A percentile compares a stretch with the other conserved stretches of the same genome.
These are phyloP conservation scores for Acanthamoeba castellanii DNA, from an alignment of 208 protist genomes.

Conservation along the genomic window DNA sequence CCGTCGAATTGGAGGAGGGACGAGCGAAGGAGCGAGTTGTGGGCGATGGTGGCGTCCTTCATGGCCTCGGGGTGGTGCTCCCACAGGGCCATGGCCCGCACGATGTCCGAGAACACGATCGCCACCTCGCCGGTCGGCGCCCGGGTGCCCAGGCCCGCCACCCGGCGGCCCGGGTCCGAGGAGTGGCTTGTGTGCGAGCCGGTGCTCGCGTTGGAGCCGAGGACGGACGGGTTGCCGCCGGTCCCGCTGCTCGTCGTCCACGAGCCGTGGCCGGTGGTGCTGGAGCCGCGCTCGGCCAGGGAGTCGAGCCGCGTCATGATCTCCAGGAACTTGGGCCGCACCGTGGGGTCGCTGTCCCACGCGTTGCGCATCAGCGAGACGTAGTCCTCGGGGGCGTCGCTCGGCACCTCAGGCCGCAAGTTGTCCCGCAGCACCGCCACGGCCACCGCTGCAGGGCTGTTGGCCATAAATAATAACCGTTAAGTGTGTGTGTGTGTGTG, in stretches of 20 bases:
- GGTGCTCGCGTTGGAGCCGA: background rate
- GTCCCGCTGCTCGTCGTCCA: constrained; percentile 14
- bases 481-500: too few relatives aligned
- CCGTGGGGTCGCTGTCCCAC: constrained; percentile 23
- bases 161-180: background rate
- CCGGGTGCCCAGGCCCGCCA: background rate
- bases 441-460: constrained; percentile 47
- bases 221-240: background rate
- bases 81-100: constrained; percentile 30
- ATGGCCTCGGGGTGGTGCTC: constrained; percentile 56
- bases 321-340: constrained; percentile 69
- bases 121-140: constrained; percentile 1
- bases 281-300: background rate
- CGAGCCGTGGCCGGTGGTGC: constrained; percentile 12
- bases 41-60: constrained; percentile 54
- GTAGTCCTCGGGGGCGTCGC: background rate
- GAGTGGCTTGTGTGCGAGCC: background rate
- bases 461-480: background rate
- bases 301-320: constrained; percentile 18
- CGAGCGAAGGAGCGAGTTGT: constrained; percentile 15
- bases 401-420: constrained; percentile 14
- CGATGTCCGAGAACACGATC: constrained; percentile 66
- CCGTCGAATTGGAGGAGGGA: background rate
- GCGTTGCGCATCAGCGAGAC: background rate
- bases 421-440: constrained; percentile 66